Conservation (phyloP, 805 yeast genomes). For the Yarrowia osloensis region DNA sequence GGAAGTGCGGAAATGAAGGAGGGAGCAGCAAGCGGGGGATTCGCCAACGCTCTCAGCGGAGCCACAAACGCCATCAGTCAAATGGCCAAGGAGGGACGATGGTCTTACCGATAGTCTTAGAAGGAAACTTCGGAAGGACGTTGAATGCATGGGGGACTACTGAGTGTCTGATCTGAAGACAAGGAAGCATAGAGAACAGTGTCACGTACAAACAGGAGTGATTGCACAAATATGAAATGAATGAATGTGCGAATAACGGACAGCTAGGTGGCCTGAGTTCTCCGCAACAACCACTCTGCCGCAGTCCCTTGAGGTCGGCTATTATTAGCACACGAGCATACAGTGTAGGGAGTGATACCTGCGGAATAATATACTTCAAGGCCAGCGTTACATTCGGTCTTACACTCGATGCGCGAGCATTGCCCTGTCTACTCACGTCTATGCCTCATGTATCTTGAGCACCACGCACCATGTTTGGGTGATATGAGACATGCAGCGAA, state of each 20-base stretch:
- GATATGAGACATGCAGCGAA: not conserved
- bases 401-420: not conserved
- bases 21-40: conserved; percentile 26
- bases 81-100: conserved; percentile 37
- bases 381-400: too few species aligned
- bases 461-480: not conserved
- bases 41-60: conserved; percentile 36
- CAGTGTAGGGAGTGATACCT: not conserved
- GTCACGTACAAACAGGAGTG: not conserved
- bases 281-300: not conserved
- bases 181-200: conserved; percentile 20
- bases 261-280: not conserved
- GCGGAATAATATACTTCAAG: not conserved
- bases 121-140: not conserved
- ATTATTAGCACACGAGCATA: not conserved
- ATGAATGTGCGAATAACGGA: not conserved
- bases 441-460: not conserved
- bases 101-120: conserved; percentile 2
- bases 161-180: not conserved
- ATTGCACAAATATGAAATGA: not conserved
- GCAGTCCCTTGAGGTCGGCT: not conserved
- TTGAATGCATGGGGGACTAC: not conserved
- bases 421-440: not conserved
- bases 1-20: conserved; percentile 35
- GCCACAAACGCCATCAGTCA: conserved; percentile 39